Conservation (phyloP, 805 yeast species). For the Wickerhamomyces rabaulensis region DNA sequence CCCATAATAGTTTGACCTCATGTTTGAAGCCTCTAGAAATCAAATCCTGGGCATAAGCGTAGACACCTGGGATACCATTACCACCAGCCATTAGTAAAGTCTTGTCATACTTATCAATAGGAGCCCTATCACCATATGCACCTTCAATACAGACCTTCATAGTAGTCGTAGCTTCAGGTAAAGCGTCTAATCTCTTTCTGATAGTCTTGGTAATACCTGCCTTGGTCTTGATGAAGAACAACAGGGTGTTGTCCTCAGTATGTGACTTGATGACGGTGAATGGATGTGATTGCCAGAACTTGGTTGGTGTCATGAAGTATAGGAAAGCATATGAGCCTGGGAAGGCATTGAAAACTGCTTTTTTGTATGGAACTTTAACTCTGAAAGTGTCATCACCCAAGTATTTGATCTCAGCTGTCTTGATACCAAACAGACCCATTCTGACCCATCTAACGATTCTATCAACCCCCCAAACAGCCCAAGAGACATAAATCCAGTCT, state of each 20-base stretch:
- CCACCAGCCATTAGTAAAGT: slow-evolving; percentile 43
- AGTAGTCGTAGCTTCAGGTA: slow-evolving; percentile 23
- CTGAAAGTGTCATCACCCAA: slow-evolving; percentile 38
- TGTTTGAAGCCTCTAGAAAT: slow-evolving; percentile 18
- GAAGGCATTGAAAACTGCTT: slow-evolving; percentile 34
- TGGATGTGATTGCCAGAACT: slow-evolving; percentile 68
- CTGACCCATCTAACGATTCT: slow-evolving; percentile 41
- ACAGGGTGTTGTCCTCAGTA: slow-evolving; percentile 27
- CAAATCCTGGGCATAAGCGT: slow-evolving; percentile 29
- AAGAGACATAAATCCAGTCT: slow-evolving; percentile 39
- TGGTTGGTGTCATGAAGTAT: slow-evolving; percentile 42
- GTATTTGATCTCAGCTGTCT: slow-evolving; percentile 10
- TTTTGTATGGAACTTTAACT: slow-evolving; percentile 36
- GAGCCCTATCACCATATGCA: slow-evolving; percentile 45
- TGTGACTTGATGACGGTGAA: slow-evolving; percentile 47
- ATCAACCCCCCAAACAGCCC: slow-evolving; percentile 26
- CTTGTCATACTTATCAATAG: slow-evolving; percentile 30
- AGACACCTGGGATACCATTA: slow-evolving; percentile 44
- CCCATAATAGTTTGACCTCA: slow-evolving; percentile 52
- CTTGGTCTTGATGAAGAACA: slow-evolving; percentile 41
- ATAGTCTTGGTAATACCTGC: slow-evolving; percentile 46
- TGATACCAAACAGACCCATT: slow-evolving; percentile 14
- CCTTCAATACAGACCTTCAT: slow-evolving; percentile 46
- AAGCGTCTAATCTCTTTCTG: slow-evolving; percentile 25
- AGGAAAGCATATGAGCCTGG: slow-evolving; percentile 54